These are phyloP conservation scores for Kuraishia molischiana DNA, from an alignment of 805 yeast genomes.

Conservation along the genomic window DNA sequence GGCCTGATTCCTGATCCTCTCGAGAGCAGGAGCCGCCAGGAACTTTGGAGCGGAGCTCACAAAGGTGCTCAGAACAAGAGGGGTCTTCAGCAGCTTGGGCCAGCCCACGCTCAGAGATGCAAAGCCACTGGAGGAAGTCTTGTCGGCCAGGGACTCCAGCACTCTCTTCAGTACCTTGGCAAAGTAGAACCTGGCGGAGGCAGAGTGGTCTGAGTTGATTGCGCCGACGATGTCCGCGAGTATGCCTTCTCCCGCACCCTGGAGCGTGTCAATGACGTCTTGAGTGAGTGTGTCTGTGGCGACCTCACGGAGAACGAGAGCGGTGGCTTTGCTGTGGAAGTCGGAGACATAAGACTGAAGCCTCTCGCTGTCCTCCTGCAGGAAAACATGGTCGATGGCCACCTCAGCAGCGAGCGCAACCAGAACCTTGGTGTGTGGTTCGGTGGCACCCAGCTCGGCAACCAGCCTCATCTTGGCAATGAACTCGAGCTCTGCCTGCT, in stretches of 20 bases:
- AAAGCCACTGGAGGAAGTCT: constrained; percentile 14
- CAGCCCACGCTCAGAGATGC: constrained; percentile 22
- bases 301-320: background rate
- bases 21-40: constrained; percentile 26
- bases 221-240: background rate
- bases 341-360: background rate
- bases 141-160: constrained; percentile 20
- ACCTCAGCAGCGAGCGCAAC: background rate
- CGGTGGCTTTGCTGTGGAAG: background rate
- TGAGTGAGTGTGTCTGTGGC: background rate
- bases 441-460: background rate
- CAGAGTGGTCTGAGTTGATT: background rate
- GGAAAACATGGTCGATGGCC: background rate
- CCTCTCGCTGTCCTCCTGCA: background rate
- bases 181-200: constrained; percentile 17
- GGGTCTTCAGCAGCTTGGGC: constrained; percentile 20
- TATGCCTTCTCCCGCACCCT: background rate
- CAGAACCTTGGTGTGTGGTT: background rate
- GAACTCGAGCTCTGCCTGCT: background rate
- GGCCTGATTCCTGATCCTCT: constrained; percentile 46
- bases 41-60: constrained; percentile 24
- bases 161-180: constrained; percentile 23
- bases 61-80: constrained; percentile 25
- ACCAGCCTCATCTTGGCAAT: background rate
- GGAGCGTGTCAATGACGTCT: background rate